Evolutionary conservation across 139 green algal genomes (phyloP).

Genomic region (Chlorella sp.): DNA sequence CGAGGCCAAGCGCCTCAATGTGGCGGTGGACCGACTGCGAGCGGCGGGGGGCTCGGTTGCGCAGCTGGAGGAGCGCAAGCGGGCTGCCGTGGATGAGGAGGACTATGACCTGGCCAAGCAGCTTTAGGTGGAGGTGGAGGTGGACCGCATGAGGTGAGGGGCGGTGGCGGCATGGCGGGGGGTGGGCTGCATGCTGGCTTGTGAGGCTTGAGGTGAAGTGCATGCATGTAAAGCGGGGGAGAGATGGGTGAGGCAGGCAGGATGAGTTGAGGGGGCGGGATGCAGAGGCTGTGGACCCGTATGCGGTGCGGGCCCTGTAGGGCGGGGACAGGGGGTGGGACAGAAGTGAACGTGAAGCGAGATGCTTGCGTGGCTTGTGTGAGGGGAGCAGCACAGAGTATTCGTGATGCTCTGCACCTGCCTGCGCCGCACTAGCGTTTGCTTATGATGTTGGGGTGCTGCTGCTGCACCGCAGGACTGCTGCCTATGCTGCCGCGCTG

Average conservation of each 20-base stretch:
- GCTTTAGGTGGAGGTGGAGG: conserved; percentile 86
- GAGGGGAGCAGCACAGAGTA: not conserved
- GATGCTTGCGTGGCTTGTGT: not conserved
- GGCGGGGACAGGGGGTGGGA: no score
- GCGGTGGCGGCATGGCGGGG: not conserved
- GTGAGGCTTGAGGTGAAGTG: not conserved
- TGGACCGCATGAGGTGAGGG: conserved; percentile 76
- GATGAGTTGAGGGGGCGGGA: not conserved
- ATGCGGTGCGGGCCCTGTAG: no score
- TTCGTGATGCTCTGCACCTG: not conserved
- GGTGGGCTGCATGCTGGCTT: not conserved
- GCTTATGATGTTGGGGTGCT: not conserved
- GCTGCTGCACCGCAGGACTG: not conserved
- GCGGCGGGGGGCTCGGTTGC: conserved; percentile 62
- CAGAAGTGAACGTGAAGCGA: not conserved
- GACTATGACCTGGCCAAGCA: conserved; percentile 96
- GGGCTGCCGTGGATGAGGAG: conserved; percentile 76
- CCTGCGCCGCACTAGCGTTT: no score
- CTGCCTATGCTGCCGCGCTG: not conserved
- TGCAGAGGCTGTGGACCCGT: not conserved
- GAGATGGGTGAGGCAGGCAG: not conserved
- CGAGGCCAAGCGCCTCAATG: conserved; percentile 90
- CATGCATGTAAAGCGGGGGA: not conserved
- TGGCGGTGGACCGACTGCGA: conserved; percentile 47
- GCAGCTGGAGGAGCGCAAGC: conserved; percentile 72